phyloP scores from a whole-genome alignment of 331 rosid genomes.

The Ulmus americana region DNA sequence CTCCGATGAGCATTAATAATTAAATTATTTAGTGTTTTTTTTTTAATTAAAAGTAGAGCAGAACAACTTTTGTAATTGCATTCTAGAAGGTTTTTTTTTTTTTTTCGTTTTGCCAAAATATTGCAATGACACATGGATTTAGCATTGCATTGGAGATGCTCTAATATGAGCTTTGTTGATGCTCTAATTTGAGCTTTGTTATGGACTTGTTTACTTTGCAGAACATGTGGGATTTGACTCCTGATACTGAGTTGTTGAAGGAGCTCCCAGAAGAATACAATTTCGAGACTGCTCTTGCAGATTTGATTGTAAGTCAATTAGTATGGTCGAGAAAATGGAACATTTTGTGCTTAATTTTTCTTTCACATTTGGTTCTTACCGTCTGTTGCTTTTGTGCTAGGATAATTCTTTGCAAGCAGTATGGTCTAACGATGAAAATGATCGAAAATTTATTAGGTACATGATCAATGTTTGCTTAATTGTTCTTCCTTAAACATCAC shows the following conservation, averaged over 20 bases:
- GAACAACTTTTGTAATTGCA: too few relatives aligned
- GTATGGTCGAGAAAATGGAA: neutral
- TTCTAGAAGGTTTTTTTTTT: too few relatives aligned
- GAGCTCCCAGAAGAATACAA: conserved; percentile 56
- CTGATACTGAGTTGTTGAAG: conserved; percentile 39
- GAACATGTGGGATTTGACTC: conserved; percentile 75
- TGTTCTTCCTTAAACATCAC: neutral
- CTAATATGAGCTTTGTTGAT: neutral
- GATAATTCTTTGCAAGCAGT: conserved; percentile 73
- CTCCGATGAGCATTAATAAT: too few relatives aligned
- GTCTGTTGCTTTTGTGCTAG: conserved; percentile 29
- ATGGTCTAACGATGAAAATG: conserved; percentile 34
- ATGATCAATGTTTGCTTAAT: neutral
- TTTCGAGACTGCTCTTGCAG: conserved; percentile 59
- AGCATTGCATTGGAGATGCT: too few relatives aligned
- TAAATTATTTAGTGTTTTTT: too few relatives aligned
- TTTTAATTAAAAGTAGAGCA: too few relatives aligned
- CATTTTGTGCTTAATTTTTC: neutral
- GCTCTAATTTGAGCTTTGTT: neutral
- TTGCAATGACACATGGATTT: too few relatives aligned
- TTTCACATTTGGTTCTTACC: conserved; percentile 2
- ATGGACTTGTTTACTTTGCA: conserved; percentile 26
- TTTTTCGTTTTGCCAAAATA: too few relatives aligned
- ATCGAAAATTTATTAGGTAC: conserved; percentile 39
- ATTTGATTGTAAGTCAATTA: conserved; percentile 47